These are phyloP conservation scores for Coemansia umbellata DNA, from an alignment of 192 early-diverging fungal genomes.

Conservation along the genomic window DNA sequence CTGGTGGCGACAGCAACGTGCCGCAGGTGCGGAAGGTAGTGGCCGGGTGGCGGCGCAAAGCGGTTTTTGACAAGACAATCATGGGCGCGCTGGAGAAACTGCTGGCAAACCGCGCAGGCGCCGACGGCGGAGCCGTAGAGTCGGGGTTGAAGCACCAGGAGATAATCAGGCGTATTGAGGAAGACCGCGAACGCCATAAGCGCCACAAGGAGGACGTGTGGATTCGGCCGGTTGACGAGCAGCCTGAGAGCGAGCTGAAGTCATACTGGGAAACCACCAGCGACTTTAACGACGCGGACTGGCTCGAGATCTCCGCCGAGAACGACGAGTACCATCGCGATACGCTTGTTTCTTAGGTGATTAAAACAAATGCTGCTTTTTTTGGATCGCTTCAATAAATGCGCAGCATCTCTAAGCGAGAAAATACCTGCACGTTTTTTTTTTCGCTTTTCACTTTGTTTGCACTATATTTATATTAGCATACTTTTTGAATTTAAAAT, in stretches of 20 bases:
- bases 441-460: constrained; percentile 3
- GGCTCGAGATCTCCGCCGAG: constrained; percentile 34
- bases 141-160: constrained; percentile 43
- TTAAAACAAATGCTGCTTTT: too few species aligned
- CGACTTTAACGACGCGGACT: constrained; percentile 47
- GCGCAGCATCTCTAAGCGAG: background rate
- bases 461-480: background rate
- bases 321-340: constrained; percentile 33
- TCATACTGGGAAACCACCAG: constrained; percentile 51
- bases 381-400: background rate
- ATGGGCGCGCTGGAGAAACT: constrained; percentile 19
- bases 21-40: constrained; percentile 34
- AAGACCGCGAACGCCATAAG: constrained; percentile 57
- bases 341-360: too few species aligned
- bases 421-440: background rate
- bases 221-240: constrained; percentile 41
- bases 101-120: constrained; percentile 16
- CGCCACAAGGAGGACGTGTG: constrained; percentile 53
- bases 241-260: constrained; percentile 27
- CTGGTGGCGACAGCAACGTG: constrained; percentile 45
- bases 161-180: constrained; percentile 53
- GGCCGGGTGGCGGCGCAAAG: constrained; percentile 28
- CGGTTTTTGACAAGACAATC: constrained; percentile 10
- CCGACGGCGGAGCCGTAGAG: constrained; percentile 6
- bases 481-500: background rate